Evolutionary conservation across 225 moss, liverwort and hornwort species (phyloP), one percentile per base, ranked within the genome.

Genomic region (Polytrichum formosum): DNA sequence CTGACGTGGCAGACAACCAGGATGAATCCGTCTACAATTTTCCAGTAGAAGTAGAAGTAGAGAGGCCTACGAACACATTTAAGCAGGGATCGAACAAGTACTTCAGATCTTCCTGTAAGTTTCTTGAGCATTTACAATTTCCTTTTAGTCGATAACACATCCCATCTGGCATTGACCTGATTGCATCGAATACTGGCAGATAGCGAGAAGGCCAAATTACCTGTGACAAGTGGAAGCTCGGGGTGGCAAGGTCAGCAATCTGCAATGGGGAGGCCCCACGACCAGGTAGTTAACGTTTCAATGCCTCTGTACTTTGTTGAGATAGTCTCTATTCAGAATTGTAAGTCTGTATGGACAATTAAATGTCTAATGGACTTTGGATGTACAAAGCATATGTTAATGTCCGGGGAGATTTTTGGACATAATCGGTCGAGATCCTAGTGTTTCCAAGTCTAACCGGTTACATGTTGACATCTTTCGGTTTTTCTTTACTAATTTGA

Each of bases 41-140:
- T 6, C 68, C 77, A 0, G 19, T 53, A 53, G 81, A 81, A 71
- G 62, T 74, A 33, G 81, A 81, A 64, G 71, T 71, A 33, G 81
- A 81, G 67, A 67, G 53, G 54, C 53, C 81, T 22, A 53, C 55
- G 60, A 74, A 72, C 65, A 78, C 81, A 17, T 82, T 54, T 71
- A 75, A 69, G 22, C 68, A 74, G 64, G 81, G 81, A 55, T 64
- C 68, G 68, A 68, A 27, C 55, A 82, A 28, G 31, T 53, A 59
- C 66, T 66, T 35, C 65, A 18, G 18, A 26, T 25, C 59, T 67
- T 61, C 67, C 27, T 68, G 81, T 77, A 72, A 77, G 77, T 78
- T 16, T 46, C 13, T 13, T 46, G 46, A 46, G 46, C 13, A 56
- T 22, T 68, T 4, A 59, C 21, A 26, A n/a, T 59, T 58, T 71